phyloP scores from a whole-genome alignment of 345 rosid species.

The Dimocarpus longan region DNA sequence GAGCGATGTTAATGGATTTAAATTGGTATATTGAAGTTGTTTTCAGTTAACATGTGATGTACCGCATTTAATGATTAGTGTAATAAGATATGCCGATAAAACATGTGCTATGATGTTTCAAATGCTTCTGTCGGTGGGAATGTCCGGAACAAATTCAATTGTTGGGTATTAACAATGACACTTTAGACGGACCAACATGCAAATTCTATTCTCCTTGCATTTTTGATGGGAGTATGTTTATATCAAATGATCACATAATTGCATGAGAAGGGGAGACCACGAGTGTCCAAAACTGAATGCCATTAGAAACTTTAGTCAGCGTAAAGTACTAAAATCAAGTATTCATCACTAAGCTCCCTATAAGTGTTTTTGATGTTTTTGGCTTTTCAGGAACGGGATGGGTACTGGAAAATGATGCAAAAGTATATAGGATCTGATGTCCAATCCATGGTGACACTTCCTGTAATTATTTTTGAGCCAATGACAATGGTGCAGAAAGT shows the following conservation, averaged over 20 bases:
- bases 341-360: neutral
- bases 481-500: conserved; percentile 93
- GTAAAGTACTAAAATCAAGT: neutral
- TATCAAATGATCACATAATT: neutral
- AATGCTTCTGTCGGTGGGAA: neutral
- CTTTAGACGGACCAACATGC: neutral
- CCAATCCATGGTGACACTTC: conserved; percentile 97
- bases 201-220: neutral
- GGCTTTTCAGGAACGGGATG: conserved; percentile 72
- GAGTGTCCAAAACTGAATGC: neutral
- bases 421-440: conserved; percentile 91
- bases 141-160: neutral
- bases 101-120: neutral
- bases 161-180: neutral
- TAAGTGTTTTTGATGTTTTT: conserved; percentile 19
- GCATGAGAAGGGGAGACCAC: neutral
- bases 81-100: neutral
- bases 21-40: neutral
- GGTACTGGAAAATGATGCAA: conserved; percentile 99
- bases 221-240: neutral
- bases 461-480: conserved; percentile 94
- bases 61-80: neutral
- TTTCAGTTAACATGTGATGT: neutral
- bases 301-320: neutral
- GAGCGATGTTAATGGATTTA: neutral